These are phyloP conservation scores for Sugiyamaella xylanicola DNA, from an alignment of 1,139 yeast genomes.

Conservation along the genomic window DNA sequence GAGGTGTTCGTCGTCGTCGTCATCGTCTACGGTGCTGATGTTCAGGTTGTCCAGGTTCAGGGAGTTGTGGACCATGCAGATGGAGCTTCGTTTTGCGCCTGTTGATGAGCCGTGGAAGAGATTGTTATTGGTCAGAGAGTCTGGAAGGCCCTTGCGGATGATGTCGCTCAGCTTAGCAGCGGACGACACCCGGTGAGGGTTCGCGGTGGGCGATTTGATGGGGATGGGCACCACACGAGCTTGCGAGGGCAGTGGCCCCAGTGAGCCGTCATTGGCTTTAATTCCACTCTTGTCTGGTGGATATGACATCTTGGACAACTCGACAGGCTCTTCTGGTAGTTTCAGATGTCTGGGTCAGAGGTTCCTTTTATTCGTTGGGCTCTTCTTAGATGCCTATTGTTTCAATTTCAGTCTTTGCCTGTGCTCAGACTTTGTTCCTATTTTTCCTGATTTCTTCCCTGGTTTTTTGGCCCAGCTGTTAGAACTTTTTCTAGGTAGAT, in stretches of 20 bases:
- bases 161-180: slow-evolving; percentile 20
- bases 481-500: too few species aligned
- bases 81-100: slow-evolving; percentile 20
- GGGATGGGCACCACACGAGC: slow-evolving; percentile 6
- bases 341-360: not conserved
- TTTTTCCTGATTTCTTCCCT: not conserved
- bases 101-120: slow-evolving; percentile 11
- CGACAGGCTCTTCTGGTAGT: not conserved
- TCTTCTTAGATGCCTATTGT: too few species aligned
- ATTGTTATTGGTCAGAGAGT: slow-evolving; percentile 13
- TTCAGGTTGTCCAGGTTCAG: slow-evolving; percentile 25
- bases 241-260: not conserved
- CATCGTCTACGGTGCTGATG: slow-evolving; percentile 6
- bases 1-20: slow-evolving; percentile 15
- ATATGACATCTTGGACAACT: not conserved
- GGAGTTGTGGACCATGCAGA: slow-evolving; percentile 34
- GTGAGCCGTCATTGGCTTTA: not conserved
- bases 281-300: not conserved
- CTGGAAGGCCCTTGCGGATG: slow-evolving; percentile 22
- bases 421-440: not conserved
- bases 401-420: too few species aligned
- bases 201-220: slow-evolving; percentile 7
- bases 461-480: too few species aligned
- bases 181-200: slow-evolving; percentile 18
- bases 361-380: not conserved